Evolutionary conservation across 495 filamentous ascomycete species (phyloP).

Genomic region (Terfezia claveryi): DNA sequence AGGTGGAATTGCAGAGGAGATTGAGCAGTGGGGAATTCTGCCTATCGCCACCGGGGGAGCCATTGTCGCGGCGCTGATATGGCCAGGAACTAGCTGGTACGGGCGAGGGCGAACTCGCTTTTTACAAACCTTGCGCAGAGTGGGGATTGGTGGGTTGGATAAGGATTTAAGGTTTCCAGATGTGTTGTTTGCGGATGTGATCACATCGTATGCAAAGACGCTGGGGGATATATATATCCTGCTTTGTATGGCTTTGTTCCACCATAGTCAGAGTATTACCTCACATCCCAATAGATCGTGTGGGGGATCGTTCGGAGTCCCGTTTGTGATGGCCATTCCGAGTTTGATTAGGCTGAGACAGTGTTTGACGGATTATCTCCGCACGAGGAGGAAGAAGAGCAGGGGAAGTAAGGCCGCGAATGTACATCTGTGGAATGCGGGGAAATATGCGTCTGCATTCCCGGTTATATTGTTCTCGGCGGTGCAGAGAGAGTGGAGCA

Average conservation of each 20-base stretch:
- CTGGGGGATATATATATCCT: slow-evolving; percentile 74
- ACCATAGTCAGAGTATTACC: slow-evolving; percentile 35
- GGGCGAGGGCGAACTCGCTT: slow-evolving; percentile 54
- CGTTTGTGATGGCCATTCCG: slow-evolving; percentile 59
- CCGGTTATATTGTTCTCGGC: slow-evolving; percentile 66
- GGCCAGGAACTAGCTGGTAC: slow-evolving; percentile 49
- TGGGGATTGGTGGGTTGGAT: slow-evolving; percentile 16
- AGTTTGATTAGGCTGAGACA: slow-evolving; percentile 73
- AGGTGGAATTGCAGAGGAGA: slow-evolving; percentile 38
- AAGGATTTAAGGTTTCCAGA: slow-evolving; percentile 45
- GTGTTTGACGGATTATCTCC: slow-evolving; percentile 69
- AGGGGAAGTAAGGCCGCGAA: slow-evolving; percentile 20
- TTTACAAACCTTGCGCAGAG: slow-evolving; percentile 24
- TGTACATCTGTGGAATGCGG: slow-evolving; percentile 75
- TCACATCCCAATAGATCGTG: slow-evolving; percentile 53
- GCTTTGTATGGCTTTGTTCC: slow-evolving; percentile 67
- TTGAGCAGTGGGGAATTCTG: slow-evolving; percentile 55
- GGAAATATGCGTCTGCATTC: slow-evolving; percentile 81
- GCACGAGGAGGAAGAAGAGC: slow-evolving; percentile 34
- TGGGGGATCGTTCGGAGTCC: slow-evolving; percentile 52
- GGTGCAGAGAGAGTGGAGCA: slow-evolving; percentile 45
- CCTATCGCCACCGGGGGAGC: slow-evolving; percentile 58
- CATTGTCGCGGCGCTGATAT: slow-evolving; percentile 43
- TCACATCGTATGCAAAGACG: slow-evolving; percentile 85
- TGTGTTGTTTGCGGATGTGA: slow-evolving; percentile 76